phyloP scores from a whole-genome alignment of 2,329 filamentous ascomycete species.

The Onygenales sp. region DNA sequence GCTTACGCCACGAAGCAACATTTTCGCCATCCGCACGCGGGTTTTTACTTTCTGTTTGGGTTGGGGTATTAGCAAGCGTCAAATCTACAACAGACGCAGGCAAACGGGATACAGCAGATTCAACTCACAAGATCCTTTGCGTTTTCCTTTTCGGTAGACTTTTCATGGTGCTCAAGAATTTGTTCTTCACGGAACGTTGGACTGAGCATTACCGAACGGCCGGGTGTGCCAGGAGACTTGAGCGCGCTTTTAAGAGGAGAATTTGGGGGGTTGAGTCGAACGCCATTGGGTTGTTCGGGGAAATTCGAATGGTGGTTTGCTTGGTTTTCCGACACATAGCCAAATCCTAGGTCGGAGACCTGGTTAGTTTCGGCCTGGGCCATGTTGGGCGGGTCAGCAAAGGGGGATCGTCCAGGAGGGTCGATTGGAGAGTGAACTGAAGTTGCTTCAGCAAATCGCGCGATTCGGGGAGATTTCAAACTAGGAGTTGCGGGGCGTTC shows the following conservation, averaged over 20 bases:
- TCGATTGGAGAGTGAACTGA: constrained; percentile 54
- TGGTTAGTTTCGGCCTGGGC: constrained; percentile 45
- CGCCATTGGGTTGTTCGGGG: constrained; percentile 40
- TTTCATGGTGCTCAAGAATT: constrained; percentile 74
- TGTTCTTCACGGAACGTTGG: constrained; percentile 88
- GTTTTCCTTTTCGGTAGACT: constrained; percentile 74
- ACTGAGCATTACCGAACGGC: constrained; percentile 67
- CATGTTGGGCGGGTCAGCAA: constrained; percentile 40
- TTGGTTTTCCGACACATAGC: constrained; percentile 63
- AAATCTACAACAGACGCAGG: neutral
- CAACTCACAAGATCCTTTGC: constrained; percentile 71
- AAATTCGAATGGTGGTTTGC: constrained; percentile 42
- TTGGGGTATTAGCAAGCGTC: constrained; percentile 24
- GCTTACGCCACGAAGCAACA: constrained; percentile 88
- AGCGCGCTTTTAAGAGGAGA: constrained; percentile 84
- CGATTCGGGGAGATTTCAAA: constrained; percentile 45
- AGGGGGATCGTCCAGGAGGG: constrained; percentile 37
- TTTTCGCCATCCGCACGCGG: constrained; percentile 84
- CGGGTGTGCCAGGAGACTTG: constrained; percentile 76
- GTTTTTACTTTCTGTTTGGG: constrained; percentile 75
- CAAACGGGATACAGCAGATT: neutral
- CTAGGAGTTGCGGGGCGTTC: constrained; percentile 22
- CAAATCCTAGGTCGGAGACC: constrained; percentile 83
- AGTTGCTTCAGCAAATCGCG: constrained; percentile 58
- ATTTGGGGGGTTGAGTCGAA: constrained; percentile 55